Evolutionary conservation across 306 rosid species (phyloP), one percentile per base, ranked within the genome.

Genomic region (Acacia acuminata): DNA sequence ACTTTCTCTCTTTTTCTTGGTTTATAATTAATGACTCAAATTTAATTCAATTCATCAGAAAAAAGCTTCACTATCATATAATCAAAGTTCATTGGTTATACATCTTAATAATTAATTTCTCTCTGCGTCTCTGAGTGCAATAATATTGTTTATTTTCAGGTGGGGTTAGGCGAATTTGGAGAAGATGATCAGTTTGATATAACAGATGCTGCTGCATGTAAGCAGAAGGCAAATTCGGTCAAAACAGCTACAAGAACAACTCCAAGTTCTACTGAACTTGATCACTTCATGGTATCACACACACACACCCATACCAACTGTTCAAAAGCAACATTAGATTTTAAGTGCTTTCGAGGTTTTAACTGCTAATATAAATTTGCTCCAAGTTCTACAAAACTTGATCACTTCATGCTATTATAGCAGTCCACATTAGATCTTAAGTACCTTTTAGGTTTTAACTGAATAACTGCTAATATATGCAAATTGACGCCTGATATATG

Each of bases 261-360:
- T 53, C 48, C 65, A 10, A 74, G 30, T 53, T 51, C 78, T 20
- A 34, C 65, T 34, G 78, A 74, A 36, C 78, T 74, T 74, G 78
- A 74, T 74, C 66, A 74, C 32, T 74, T 74, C 78, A 74, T 74
- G 78, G 78, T 74, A 74, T 74, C 27, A 38, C 7, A 36, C 40
- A 36, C 8, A 36, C 40, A 36, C 8, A 14, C 12, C 11, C 8
- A 14, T 4, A 11, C 30, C 11, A 65, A 32, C 3, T 1, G 43
- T 32, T 43, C 22, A 65, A 32, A 65, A 14, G 4, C 22, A 32
- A 30, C 16, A 42, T 70, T 24, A 30, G 14, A 16, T 20, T 72
- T 32, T 3, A 45, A 73, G 13, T 8, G 11, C 50, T 9, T 69
- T 19, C 8, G 32, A 66, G 7, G 25, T 66, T 34, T 16, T 66